Evolutionary conservation across 1,284 basidiomycete genomes (phyloP), one percentile per base, ranked within the genome.

Genomic region (Ceratobasidium sp.): DNA sequence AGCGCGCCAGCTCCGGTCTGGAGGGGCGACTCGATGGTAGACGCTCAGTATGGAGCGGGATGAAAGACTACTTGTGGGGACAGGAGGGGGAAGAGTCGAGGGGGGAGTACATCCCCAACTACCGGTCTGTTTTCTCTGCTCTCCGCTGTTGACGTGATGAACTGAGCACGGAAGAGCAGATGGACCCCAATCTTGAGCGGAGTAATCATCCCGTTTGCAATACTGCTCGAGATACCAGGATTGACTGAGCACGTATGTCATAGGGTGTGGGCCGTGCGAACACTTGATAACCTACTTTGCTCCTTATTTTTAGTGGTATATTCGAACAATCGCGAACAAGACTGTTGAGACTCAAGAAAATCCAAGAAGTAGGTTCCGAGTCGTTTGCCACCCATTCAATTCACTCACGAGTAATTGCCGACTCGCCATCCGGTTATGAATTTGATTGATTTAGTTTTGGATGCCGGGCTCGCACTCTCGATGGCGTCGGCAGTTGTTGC

Each of bases 171-270:
- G n/a, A n/a, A 73, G 43, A 62, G 73, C 13, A 77, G 78, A 58
- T 73, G 77, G 69, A 79, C 85, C 3, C 91, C 90, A 0, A 88
- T 92, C 64, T 71, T 92, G 22, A 86, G 87, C 8, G 91, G 91
- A 7, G 79, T 91, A 17, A 75, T 88, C 35, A 86, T 92, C 20
- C 91, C 91, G 0, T 91, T 93, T 74, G 84, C 86, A 15, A 91
- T 94, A 70, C 81, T 94, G 20, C 82, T 94, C 31, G 91, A 91
- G 75, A 90, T 93, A 50, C 91, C 91, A 0, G 89, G 89, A 15
- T 77, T 92, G 25, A 92, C 90, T 0, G 86, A 81, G 68, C 78
- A 78, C 65, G 74, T 77, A 29, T 40, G 72, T 31, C 58, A 50
- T 47, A 40, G n/a, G n/a, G n/a, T n/a, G n/a, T n/a, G n/a, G n/a